Base-by-base conservation (phyloP, 306 rosid genomes). In the Pterocarpus macrocarpus region DNA sequence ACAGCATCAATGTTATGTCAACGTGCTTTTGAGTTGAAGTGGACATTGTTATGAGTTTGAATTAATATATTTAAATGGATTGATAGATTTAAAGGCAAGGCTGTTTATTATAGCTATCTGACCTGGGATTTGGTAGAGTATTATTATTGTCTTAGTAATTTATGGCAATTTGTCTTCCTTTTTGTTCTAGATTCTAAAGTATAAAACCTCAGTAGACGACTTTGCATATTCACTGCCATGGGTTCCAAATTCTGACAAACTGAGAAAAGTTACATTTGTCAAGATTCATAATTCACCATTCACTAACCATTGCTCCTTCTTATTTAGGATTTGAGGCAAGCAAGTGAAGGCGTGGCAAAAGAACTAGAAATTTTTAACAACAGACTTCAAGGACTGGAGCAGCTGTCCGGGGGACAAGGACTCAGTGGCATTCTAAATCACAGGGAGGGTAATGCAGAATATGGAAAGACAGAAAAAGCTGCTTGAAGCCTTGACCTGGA, bases 381-480 rank as follows among this genome's bases (percentile, higher is more conserved):
- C 9, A 91, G 84, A 86, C 76, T 93, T 72, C 89, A 83, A 85
- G 99, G 91, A 86, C 69, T 95, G 74, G 99, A 93, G 81, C 87
- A 85, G 80, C 84, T 90, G 32, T 89, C 95, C 17, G 85, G 86
- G 90, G 92, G 86, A 83, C 81, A 83, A 83, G 99, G 99, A 61
- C 91, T 95, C 16, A 34, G 90, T 62, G 92, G 94, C 45, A 73
- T 93, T 69, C 81, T 95, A 76, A 85, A 91, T 70, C 74, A 91
- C 81, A 89, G 82, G 81, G 84, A 73, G 1, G 71, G 80, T 52
- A 74, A 67, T 34, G 34, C 71, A 7, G 94, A 93, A 80, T 82
- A 32, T 58, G 87, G 75, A 53, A 85, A 87, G 85, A 22, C 85
- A 28, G 87, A 57, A 62, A 88, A 91, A 78, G 75, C 92, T 52